Evolutionary conservation across 2,329 filamentous ascomycete species (phyloP).

Genomic region (Nemania sp.): DNA sequence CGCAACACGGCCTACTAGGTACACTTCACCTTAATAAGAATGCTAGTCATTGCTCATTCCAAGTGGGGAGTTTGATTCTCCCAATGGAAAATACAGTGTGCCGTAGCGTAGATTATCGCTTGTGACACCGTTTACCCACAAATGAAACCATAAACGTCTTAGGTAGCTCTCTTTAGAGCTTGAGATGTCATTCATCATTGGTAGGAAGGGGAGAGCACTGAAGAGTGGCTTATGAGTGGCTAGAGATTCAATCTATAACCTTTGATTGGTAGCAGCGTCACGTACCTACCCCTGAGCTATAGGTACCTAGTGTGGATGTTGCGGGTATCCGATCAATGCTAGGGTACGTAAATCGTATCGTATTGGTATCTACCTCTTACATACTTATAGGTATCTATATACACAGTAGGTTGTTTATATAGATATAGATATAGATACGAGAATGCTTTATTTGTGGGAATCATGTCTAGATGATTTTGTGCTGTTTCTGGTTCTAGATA

Average conservation of each 20-base stretch:
- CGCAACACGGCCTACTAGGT: constrained; percentile 4
- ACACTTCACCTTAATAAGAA: constrained; percentile 17
- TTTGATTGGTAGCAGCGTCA: not conserved
- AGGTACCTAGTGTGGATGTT: not conserved
- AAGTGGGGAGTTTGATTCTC: not conserved
- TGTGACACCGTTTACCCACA: not conserved
- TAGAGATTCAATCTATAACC: not conserved
- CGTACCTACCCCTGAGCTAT: not conserved
- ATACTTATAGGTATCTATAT: too few species aligned
- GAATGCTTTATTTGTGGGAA: not conserved
- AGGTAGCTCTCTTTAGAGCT: not conserved
- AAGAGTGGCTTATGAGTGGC: not conserved
- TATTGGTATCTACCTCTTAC: not conserved
- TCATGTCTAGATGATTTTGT: too few species aligned
- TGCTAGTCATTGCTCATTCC: not conserved
- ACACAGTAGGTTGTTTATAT: too few species aligned
- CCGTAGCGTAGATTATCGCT: not conserved
- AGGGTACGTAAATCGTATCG: not conserved
- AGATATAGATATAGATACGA: too few species aligned
- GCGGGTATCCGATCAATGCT: not conserved
- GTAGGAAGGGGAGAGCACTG: not conserved
- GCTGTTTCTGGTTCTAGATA: too few species aligned
- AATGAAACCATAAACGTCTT: constrained; percentile 5
- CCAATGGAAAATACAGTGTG: constrained; percentile 22
- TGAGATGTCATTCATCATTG: not conserved